Conservation (phyloP, 768 basidiomycete species). For the Panaeolus cyanescens region DNA sequence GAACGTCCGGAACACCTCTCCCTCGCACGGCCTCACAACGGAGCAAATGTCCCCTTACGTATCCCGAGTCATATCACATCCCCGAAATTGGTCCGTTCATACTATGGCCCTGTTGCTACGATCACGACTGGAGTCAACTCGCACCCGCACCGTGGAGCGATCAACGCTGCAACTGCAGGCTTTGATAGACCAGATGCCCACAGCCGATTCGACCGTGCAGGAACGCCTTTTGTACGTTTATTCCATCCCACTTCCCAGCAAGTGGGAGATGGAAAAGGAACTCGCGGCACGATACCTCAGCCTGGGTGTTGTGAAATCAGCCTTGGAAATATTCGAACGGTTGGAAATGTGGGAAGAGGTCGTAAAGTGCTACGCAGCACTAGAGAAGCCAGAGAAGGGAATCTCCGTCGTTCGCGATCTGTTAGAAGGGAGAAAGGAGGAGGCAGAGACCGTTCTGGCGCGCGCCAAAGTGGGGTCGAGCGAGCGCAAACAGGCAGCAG, state of each 20-base stretch:
- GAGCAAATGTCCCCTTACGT: constrained; percentile 96
- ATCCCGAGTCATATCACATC: constrained; percentile 84
- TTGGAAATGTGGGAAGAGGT: constrained; percentile 99
- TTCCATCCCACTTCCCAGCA: constrained; percentile 78
- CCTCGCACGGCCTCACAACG: constrained; percentile 84
- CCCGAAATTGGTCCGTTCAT: constrained; percentile 94
- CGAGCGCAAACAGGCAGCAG: constrained; percentile 46
- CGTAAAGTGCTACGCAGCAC: constrained; percentile 80
- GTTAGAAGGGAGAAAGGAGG: constrained; percentile 80
- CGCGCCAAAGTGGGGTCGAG: constrained; percentile 55
- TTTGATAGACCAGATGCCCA: constrained; percentile 95
- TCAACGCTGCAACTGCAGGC: constrained; percentile 92
- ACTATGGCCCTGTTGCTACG: constrained; percentile 95
- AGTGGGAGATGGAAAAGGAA: constrained; percentile 94
- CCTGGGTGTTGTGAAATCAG: constrained; percentile 87
- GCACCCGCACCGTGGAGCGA: constrained; percentile 92
- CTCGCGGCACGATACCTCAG: constrained; percentile 81
- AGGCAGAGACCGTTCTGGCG: constrained; percentile 71
- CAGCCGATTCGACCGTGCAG: constrained; percentile 68
- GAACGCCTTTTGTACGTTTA: constrained; percentile 85
- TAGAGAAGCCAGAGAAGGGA: constrained; percentile 81
- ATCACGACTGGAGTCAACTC: constrained; percentile 83
- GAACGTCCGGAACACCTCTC: constrained; percentile 87
- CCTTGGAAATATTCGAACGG: constrained; percentile 90
- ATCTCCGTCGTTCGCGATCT: constrained; percentile 83